Evolutionary conservation across 345 rosid species (phyloP).

Genomic region (Noccaea bulbosa): DNA sequence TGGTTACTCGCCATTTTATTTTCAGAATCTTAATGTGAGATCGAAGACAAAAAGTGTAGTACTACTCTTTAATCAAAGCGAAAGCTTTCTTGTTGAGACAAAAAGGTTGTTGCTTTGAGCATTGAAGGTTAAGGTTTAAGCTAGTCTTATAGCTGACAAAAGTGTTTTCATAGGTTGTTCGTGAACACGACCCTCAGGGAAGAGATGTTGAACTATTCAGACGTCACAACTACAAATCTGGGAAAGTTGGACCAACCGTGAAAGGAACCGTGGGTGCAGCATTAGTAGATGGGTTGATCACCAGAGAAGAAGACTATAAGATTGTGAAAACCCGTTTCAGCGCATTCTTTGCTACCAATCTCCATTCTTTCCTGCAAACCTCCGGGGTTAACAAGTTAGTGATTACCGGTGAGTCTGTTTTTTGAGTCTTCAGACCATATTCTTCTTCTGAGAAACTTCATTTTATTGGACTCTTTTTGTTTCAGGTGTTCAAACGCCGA

Average conservation of each 20-base stretch:
- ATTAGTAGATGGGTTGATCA: conserved; percentile 70
- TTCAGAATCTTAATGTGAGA: neutral
- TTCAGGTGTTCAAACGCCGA: conserved; percentile 86
- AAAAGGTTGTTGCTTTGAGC: neutral
- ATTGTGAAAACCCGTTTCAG: conserved; percentile 84
- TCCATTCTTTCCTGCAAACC: conserved; percentile 67
- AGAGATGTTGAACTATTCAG: conserved; percentile 85
- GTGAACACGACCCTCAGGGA: conserved; percentile 78
- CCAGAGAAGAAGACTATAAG: conserved; percentile 79
- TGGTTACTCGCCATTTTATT: too few relatives aligned
- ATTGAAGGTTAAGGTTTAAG: too few relatives aligned
- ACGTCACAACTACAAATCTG: conserved; percentile 57
- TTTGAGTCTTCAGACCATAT: conserved; percentile 11
- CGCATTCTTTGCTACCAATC: conserved; percentile 81
- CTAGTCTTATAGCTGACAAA: too few relatives aligned
- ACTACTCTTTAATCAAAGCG: neutral
- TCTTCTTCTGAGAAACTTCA: neutral
- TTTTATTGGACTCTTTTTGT: neutral
- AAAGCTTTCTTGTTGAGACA: too few relatives aligned
- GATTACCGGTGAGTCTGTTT: conserved; percentile 57
- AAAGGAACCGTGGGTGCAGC: conserved; percentile 70
- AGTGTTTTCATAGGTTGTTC: conserved; percentile 59
- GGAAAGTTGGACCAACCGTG: conserved; percentile 58
- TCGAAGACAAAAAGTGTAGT: neutral
- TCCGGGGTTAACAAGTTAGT: conserved; percentile 58